Evolutionary conservation across 2,329 filamentous ascomycete species (phyloP), one percentile per base, ranked within the genome.

Genomic region (Pyrenophora teres): DNA sequence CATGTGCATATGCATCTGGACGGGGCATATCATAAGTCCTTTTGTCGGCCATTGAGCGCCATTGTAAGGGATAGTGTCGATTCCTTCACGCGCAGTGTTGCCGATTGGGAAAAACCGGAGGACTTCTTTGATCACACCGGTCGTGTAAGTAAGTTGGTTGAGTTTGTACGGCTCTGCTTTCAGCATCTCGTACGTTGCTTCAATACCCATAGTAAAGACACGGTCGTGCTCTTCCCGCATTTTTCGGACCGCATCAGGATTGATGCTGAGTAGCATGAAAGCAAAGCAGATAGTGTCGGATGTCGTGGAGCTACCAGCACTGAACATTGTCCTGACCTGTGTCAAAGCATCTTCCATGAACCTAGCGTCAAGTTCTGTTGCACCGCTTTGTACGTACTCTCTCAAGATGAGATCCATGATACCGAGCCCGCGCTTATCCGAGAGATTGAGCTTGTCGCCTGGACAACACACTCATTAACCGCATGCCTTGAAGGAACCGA

Each of bases 101-200:
- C 69, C 81, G 1, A 82, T 77, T 0, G 81, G 79, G 57, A 78
- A 81, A 30, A 84, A 60, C 4, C 82, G 76, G 3, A 85, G 71
- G 0, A 76, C 75, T 65, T 85, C 83, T 51, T 81, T 81, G 54
- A 83, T 75, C 6, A 82, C 75, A 21, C 80, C 81, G 4, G 68
- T 69, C 3, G 81, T 82, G 62, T 82, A 84, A 0, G 76, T 73
- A 19, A 85, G 72, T 36, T 76, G 71, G 64, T 80, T 82, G 42
- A 85, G 71, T 3, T 80, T 70, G 21, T 74, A 64, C 0, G 80
- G 76, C 21, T 80, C 69, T 2, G 72, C 56, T 30, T 70, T 65
- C 16, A 85, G 71, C 23, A 73, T 64, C 2, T 65, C 59, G 25
- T 74, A 75, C 0, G 74, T 73, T 4, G 66, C 64, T 4, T 70